A percentile compares a stretch with the other conserved stretches of the same genome.
These are phyloP conservation scores for Alternaria longipes DNA, from an alignment of 2,329 filamentous ascomycete genomes.

Conservation along the genomic window DNA sequence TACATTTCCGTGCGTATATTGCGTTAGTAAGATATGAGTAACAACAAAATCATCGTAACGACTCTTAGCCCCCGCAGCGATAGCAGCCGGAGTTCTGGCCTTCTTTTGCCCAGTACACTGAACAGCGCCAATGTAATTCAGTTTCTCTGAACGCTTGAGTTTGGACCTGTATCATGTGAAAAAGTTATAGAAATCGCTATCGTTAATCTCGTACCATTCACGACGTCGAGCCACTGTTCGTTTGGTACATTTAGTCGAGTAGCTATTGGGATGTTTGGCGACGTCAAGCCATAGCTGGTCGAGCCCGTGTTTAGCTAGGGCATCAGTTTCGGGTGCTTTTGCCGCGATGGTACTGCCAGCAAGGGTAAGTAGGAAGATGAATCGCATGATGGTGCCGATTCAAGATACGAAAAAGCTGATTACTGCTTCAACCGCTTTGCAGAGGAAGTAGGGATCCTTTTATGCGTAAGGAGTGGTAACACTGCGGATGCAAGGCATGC, in stretches of 20 bases:
- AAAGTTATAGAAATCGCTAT: too few relatives aligned
- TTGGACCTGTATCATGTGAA: neutral
- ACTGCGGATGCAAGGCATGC: too few relatives aligned
- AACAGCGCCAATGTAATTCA: constrained; percentile 45
- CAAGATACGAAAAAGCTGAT: neutral
- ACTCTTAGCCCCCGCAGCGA: constrained; percentile 39
- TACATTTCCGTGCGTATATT: too few relatives aligned
- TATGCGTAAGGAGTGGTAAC: too few relatives aligned
- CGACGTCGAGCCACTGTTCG: too few relatives aligned
- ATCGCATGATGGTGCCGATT: too few relatives aligned
- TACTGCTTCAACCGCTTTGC: too few relatives aligned
- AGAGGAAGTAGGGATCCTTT: neutral
- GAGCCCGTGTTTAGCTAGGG: constrained; percentile 5
- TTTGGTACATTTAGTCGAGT: neutral
- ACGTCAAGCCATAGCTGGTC: constrained; percentile 6
- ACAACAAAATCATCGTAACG: too few relatives aligned
- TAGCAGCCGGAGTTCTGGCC: constrained; percentile 32
- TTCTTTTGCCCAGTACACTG: constrained; percentile 38
- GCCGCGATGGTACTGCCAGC: neutral
- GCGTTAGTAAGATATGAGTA: too few relatives aligned
- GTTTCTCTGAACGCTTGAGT: constrained; percentile 22
- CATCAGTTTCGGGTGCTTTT: neutral
- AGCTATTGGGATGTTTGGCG: neutral
- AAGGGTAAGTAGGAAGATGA: too few relatives aligned
- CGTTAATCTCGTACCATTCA: too few relatives aligned